Percentiles rank a stretch among this genome's conserved stretches.
phyloP scores from a whole-genome alignment of 345 rosid genomes.

The Sonneratia caseolaris region DNA sequence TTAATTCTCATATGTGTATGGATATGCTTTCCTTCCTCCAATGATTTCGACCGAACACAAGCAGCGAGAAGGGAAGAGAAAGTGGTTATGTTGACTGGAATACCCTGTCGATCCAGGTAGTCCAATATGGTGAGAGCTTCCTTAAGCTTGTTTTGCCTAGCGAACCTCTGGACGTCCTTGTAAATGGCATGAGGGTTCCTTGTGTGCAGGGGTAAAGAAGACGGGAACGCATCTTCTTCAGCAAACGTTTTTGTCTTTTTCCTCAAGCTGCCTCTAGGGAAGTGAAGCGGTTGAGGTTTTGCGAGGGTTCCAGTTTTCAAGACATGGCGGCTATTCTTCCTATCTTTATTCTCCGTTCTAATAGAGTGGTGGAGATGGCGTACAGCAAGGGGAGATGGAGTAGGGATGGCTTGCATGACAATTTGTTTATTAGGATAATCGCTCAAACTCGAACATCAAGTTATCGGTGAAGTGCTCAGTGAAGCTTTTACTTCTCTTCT shows the following conservation, averaged over 20 bases:
- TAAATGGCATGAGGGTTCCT: conserved; percentile 51
- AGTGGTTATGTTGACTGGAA: conserved; percentile 64
- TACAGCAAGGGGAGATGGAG: conserved; percentile 4
- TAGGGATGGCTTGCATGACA: conserved; percentile 7
- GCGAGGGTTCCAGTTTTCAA: neutral
- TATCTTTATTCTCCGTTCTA: neutral
- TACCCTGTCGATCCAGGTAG: conserved; percentile 58
- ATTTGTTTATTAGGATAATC: neutral
- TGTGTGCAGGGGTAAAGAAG: conserved; percentile 52
- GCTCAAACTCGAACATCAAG: neutral
- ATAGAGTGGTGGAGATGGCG: neutral
- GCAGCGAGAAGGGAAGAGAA: conserved; percentile 69
- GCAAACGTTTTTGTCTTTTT: conserved; percentile 24
- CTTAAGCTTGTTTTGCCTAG: conserved; percentile 56
- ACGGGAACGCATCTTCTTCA: conserved; percentile 50
- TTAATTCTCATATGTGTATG: conserved; percentile 55
- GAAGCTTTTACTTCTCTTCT: neutral
- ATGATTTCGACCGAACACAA: conserved; percentile 50
- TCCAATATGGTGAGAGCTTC: conserved; percentile 61
- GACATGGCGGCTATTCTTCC: neutral
- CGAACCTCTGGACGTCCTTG: conserved; percentile 53
- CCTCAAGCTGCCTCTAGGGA: conserved; percentile 7
- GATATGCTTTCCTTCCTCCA: conserved; percentile 44
- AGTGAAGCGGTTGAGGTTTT: conserved; percentile 4
- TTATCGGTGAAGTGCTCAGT: neutral